These are phyloP conservation scores for Cyclocybe cylindracea DNA, from an alignment of 768 basidiomycete species.

Conservation along the genomic window DNA sequence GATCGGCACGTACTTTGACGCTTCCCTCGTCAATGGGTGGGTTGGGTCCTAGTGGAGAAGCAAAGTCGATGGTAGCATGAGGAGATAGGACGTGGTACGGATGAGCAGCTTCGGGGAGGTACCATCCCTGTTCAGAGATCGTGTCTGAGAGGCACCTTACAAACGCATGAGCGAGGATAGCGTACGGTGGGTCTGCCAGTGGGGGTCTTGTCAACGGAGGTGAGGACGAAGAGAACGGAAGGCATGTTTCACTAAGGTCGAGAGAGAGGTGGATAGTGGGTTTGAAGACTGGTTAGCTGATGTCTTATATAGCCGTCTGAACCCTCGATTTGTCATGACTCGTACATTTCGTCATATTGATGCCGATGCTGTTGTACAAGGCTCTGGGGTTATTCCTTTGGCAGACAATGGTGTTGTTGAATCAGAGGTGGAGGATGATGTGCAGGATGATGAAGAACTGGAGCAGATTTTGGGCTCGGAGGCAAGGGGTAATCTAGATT, in stretches of 20 bases:
- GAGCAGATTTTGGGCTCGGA: too few relatives aligned
- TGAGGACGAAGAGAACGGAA: conserved; percentile 73
- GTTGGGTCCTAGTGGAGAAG: conserved; percentile 62
- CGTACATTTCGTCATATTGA: too few relatives aligned
- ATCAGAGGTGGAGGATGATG: too few relatives aligned
- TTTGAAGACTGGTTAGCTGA: too few relatives aligned
- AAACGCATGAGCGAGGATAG: background rate
- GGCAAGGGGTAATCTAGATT: too few relatives aligned
- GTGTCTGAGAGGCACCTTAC: background rate
- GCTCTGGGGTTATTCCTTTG: too few relatives aligned
- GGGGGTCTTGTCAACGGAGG: conserved; percentile 61
- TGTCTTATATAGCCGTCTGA: background rate
- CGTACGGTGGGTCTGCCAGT: conserved; percentile 52
- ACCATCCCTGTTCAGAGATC: conserved; percentile 59
- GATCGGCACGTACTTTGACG: conserved; percentile 39
- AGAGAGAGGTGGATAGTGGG: background rate
- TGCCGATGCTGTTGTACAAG: too few relatives aligned
- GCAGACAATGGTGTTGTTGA: too few relatives aligned
- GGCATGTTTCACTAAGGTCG: conserved; percentile 27
- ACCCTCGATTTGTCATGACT: background rate
- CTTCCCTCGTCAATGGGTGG: conserved; percentile 67
- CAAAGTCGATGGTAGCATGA: conserved; percentile 57
- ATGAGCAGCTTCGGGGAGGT: conserved; percentile 75
- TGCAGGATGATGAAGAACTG: too few relatives aligned
- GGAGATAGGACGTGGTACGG: conserved; percentile 62